Percentiles rank a stretch among this genome's conserved stretches.
Conservation (phyloP, 2,329 filamentous ascomycete genomes). For the Raffaelea ambrosiae region DNA sequence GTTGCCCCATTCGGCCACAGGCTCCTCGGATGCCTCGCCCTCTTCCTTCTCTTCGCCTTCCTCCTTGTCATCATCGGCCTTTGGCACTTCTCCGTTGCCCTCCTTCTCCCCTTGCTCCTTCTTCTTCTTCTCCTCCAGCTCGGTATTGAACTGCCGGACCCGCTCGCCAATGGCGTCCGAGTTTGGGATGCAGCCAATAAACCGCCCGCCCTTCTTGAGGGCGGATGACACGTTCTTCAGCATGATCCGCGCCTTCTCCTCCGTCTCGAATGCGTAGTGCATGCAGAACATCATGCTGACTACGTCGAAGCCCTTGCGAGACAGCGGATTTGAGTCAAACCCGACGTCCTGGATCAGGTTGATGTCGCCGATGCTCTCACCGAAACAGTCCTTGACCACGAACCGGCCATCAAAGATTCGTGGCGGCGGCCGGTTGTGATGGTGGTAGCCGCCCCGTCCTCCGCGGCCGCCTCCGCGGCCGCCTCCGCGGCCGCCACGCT, state of each 20-base stretch:
- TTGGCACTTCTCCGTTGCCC: constrained; percentile 29
- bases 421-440: constrained; percentile 28
- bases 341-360: constrained; percentile 79
- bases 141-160: constrained; percentile 64
- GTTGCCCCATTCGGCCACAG: constrained; percentile 81
- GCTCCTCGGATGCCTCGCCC: constrained; percentile 51
- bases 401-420: constrained; percentile 80
- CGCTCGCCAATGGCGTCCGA: constrained; percentile 78
- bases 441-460: constrained; percentile 24
- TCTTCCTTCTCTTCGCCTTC: constrained; percentile 34
- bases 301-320: constrained; percentile 80
- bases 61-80: constrained; percentile 22
- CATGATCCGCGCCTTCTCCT: constrained; percentile 86
- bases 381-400: constrained; percentile 86
- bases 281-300: constrained; percentile 99
- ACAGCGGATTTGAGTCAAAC: constrained; percentile 68
- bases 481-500: constrained; percentile 40
- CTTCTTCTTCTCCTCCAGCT: constrained; percentile 28
- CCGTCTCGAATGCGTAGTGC: constrained; percentile 95
- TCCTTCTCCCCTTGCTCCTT: constrained; percentile 23
- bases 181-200: constrained; percentile 95
- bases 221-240: constrained; percentile 83
- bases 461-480: constrained; percentile 36
- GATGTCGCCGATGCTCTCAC: constrained; percentile 72
- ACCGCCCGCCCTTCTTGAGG: constrained; percentile 86